Evolutionary conservation across 257 asterid genomes (phyloP).

Genomic region (Lantana camara): DNA sequence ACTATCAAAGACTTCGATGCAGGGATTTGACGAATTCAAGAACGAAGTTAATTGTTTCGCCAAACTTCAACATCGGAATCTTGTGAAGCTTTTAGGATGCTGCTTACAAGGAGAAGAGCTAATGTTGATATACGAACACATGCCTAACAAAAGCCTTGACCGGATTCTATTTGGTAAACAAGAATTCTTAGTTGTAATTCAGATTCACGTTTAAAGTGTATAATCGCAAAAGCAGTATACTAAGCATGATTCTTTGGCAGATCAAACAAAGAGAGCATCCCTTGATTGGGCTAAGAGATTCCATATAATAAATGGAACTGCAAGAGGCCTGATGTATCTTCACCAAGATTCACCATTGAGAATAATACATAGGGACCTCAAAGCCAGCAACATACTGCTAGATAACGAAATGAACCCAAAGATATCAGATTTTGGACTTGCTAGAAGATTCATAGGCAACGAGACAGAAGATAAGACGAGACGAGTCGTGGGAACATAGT

Average conservation of each 20-base stretch:
- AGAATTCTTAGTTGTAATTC: no score
- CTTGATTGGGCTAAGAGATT: slow-evolving; percentile 57
- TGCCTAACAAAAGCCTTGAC: slow-evolving; percentile 56
- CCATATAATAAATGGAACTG: slow-evolving; percentile 43
- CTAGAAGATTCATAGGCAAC: slow-evolving; percentile 43
- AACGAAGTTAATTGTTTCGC: neutral
- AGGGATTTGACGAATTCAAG: neutral
- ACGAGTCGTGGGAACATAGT: slow-evolving; percentile 59
- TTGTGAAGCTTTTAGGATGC: no score
- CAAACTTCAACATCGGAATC: no score
- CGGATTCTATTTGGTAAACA: slow-evolving; percentile 49
- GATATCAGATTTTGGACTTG: slow-evolving; percentile 62
- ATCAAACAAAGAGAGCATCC: slow-evolving; percentile 21
- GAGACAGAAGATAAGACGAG: slow-evolving; percentile 49
- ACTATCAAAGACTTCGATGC: neutral
- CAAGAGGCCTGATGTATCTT: slow-evolving; percentile 55
- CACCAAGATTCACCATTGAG: slow-evolving; percentile 59
- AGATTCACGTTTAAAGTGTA: no score
- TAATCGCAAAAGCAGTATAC: no score
- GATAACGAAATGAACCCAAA: slow-evolving; percentile 52
- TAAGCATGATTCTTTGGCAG: slow-evolving; percentile 24
- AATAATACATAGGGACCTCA: slow-evolving; percentile 53
- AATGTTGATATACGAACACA: slow-evolving; percentile 38
- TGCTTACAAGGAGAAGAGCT: no score
- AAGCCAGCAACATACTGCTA: slow-evolving; percentile 56